Conservation (phyloP, 2,329 filamentous ascomycete species). For the Alternaria atra region DNA sequence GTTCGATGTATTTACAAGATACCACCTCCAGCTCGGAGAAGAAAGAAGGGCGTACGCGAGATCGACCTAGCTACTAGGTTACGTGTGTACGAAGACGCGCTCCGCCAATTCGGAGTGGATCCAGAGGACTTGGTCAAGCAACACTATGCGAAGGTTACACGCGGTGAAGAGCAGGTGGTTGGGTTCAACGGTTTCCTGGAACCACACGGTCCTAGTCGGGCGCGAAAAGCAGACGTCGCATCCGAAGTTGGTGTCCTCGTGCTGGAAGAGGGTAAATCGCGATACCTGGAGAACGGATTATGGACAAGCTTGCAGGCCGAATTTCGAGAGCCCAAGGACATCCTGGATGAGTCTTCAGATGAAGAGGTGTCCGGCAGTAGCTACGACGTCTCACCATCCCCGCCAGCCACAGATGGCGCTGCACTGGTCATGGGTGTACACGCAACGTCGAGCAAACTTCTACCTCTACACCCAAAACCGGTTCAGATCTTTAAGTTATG, state of each 20-base stretch:
- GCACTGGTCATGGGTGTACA: constrained; percentile 33
- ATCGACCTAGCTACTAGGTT: constrained; percentile 30
- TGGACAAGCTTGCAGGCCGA: constrained; percentile 45
- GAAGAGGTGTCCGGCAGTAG: constrained; percentile 26
- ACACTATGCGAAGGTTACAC: constrained; percentile 1
- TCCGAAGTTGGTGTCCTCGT: constrained; percentile 35
- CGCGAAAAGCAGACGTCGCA: neutral
- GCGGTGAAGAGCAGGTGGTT: neutral
- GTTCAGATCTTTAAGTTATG: constrained; percentile 75
- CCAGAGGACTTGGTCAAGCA: constrained; percentile 34
- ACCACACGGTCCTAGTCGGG: neutral
- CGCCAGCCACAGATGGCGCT: constrained; percentile 17
- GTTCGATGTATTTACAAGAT: constrained; percentile 46
- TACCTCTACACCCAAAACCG: constrained; percentile 68
- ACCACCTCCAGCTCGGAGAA: constrained; percentile 23
- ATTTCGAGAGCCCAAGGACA: constrained; percentile 38
- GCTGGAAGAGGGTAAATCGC: constrained; percentile 36
- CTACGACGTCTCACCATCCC: neutral
- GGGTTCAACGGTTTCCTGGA: constrained; percentile 13
- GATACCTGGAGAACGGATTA: constrained; percentile 45
- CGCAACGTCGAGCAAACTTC: constrained; percentile 21
- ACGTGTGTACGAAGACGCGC: constrained; percentile 42
- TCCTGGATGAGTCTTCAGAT: constrained; percentile 43
- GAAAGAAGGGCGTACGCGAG: constrained; percentile 2
- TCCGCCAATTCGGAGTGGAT: constrained; percentile 40